phyloP scores from a whole-genome alignment of 2,329 filamentous ascomycete species.

The Trichoderma citrinoviride region DNA sequence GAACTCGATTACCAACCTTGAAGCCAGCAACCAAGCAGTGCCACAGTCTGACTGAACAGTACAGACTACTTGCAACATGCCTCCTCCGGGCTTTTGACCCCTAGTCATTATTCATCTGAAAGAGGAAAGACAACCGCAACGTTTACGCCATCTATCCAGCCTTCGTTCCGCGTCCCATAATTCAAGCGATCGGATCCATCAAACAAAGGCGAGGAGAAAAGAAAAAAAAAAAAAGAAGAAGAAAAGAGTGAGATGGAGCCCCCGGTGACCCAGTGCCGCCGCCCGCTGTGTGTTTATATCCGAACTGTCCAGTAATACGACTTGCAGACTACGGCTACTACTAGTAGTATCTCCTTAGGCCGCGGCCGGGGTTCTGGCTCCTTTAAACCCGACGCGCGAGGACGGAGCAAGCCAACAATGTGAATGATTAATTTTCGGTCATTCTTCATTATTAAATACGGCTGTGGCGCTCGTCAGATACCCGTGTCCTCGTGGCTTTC shows the following conservation, averaged over 20 bases:
- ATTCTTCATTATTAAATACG: conserved; percentile 1
- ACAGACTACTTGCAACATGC: too few species aligned
- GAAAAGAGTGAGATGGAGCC: not conserved
- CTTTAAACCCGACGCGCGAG: conserved; percentile 19
- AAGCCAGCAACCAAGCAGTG: too few species aligned
- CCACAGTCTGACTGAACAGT: too few species aligned
- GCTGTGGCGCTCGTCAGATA: not conserved
- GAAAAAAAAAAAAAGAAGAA: too few species aligned
- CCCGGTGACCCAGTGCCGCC: not conserved
- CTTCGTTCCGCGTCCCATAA: too few species aligned
- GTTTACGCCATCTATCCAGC: not conserved
- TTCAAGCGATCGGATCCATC: too few species aligned
- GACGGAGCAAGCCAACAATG: conserved; percentile 7
- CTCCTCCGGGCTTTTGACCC: too few species aligned
- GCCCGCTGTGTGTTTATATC: conserved; percentile 12
- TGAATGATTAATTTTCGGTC: not conserved
- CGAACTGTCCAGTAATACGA: too few species aligned
- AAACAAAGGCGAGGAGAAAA: too few species aligned
- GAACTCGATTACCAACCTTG: not conserved
- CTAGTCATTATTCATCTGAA: too few species aligned
- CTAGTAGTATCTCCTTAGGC: not conserved
- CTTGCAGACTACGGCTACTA: too few species aligned
- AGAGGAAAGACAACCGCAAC: not conserved
- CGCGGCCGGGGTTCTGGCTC: not conserved
- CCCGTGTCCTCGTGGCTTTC: not conserved